Evolutionary conservation across 2,329 filamentous ascomycete species (phyloP).

Genomic region (Neopestalotiopsis sp.): DNA sequence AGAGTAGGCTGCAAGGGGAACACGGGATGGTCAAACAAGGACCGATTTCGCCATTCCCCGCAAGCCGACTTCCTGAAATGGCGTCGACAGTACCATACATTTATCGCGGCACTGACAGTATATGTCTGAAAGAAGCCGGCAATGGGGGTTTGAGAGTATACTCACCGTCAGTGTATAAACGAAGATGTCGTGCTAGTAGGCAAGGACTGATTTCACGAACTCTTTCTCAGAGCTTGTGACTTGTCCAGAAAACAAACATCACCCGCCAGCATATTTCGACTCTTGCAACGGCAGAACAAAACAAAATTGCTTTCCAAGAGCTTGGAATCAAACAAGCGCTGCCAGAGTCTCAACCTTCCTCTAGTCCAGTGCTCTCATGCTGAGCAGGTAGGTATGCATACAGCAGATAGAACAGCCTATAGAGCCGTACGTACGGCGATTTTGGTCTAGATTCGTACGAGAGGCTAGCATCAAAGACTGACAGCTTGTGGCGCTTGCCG

Average conservation of each 20-base stretch:
- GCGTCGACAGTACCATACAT: neutral
- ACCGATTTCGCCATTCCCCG: neutral
- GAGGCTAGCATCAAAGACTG: neutral
- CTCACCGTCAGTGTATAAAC: neutral
- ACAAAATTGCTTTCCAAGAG: slow-evolving; percentile 3
- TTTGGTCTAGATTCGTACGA: neutral
- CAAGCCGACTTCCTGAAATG: neutral
- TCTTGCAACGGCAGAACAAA: neutral
- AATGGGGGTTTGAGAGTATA: neutral
- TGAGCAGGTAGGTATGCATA: neutral
- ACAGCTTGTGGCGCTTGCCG: neutral
- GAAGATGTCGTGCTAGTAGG: neutral
- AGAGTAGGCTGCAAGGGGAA: neutral
- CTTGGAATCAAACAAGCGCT: neutral
- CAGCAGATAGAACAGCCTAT: neutral
- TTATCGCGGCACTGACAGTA: neutral
- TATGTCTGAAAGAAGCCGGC: neutral
- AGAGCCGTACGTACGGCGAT: slow-evolving; percentile 1
- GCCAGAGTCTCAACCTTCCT: neutral
- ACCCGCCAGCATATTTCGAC: neutral
- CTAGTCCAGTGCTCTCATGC: neutral
- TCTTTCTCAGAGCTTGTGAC: neutral
- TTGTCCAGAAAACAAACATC: neutral
- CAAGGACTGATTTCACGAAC: neutral
- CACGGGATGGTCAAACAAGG: neutral